These are phyloP conservation scores for Aspergillus tubingensis DNA, from an alignment of 2,329 filamentous ascomycete species.

Conservation along the genomic window DNA sequence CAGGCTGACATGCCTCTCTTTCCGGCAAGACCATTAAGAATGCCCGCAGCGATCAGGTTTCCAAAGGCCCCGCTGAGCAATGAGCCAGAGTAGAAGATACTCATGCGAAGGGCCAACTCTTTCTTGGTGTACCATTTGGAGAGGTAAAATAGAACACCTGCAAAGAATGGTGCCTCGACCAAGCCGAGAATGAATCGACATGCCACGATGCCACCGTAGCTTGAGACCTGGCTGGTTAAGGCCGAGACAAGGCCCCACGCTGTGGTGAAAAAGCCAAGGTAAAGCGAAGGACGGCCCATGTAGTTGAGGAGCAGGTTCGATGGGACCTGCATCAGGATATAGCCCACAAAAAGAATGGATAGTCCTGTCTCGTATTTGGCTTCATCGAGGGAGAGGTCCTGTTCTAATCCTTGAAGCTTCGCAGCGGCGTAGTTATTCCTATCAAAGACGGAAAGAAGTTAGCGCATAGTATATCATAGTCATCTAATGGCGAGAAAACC, in stretches of 20 bases:
- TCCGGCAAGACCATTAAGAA: conserved; percentile 44
- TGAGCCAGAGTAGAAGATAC: conserved; percentile 56
- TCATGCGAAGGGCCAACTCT: conserved; percentile 53
- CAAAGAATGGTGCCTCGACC: conserved; percentile 51
- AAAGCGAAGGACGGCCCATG: conserved; percentile 46
- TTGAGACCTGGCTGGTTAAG: conserved; percentile 46
- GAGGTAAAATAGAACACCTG: conserved; percentile 52
- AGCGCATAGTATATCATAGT: not conserved
- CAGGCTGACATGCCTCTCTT: conserved; percentile 39
- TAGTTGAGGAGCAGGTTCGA: conserved; percentile 49
- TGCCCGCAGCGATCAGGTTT: conserved; percentile 57
- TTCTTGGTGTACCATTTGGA: conserved; percentile 56
- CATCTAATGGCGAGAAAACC: not conserved
- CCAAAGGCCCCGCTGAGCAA: conserved; percentile 55
- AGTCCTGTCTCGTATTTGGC: conserved; percentile 46
- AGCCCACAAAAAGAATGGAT: conserved; percentile 48
- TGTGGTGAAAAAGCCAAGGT: conserved; percentile 48
- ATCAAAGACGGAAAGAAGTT: not conserved
- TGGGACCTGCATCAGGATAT: conserved; percentile 51
- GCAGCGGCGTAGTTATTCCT: conserved; percentile 52
- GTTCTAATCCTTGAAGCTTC: conserved; percentile 45
- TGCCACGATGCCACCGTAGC: conserved; percentile 45
- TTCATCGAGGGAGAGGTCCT: conserved; percentile 38
- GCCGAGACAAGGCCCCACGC: conserved; percentile 51
- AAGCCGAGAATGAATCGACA: conserved; percentile 50